Evolutionary conservation across 306 rosid species (phyloP).

Genomic region (Spatholobus suberectus): DNA sequence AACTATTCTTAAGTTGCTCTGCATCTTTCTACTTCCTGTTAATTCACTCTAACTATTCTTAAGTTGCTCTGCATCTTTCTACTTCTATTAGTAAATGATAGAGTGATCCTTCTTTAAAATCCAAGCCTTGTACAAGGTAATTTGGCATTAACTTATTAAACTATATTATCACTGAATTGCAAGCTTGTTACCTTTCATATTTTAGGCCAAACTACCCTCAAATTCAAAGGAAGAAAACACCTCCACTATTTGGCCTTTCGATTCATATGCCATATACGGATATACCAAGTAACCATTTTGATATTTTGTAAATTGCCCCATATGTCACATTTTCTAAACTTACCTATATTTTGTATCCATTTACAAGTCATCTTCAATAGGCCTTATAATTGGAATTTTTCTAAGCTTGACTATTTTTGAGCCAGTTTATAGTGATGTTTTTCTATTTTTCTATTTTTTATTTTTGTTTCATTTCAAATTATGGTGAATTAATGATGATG

Average conservation of each 20-base stretch:
- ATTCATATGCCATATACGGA: background rate
- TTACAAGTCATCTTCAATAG: background rate
- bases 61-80: background rate
- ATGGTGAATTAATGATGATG: background rate
- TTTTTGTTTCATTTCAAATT: background rate
- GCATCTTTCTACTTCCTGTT: too few species aligned
- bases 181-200: background rate
- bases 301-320: background rate
- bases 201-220: background rate
- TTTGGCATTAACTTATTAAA: background rate
- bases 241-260: background rate
- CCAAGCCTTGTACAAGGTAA: background rate
- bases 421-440: background rate
- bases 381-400: background rate
- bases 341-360: background rate
- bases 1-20: too few species aligned
- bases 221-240: background rate
- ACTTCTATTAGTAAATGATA: background rate
- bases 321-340: background rate
- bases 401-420: background rate
- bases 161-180: background rate
- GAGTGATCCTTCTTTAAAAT: conserved; percentile 16
- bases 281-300: background rate
- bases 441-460: background rate
- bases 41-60: too few species aligned